Percentiles rank a stretch among this genome's conserved stretches.
These are phyloP conservation scores for Apiospora pterosperma DNA, from an alignment of 2,329 filamentous ascomycete species.

Conservation along the genomic window DNA sequence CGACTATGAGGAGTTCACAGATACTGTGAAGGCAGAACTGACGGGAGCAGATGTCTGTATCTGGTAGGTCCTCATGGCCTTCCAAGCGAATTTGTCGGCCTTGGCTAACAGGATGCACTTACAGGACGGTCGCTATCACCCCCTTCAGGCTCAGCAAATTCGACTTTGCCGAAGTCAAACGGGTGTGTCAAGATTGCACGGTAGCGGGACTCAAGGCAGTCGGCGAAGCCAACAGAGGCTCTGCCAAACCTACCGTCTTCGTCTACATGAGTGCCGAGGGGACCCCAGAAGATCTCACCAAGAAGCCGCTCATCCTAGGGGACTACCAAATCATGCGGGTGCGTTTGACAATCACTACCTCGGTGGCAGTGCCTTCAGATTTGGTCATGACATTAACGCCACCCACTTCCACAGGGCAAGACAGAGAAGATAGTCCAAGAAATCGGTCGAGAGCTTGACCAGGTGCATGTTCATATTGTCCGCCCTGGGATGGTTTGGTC, in stretches of 20 bases:
- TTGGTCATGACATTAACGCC: background rate
- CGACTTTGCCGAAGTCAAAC: slow-evolving; percentile 18
- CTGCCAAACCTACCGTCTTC: slow-evolving; percentile 26
- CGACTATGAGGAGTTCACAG: slow-evolving; percentile 38
- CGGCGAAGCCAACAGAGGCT: slow-evolving; percentile 8
- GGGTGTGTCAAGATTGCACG: slow-evolving; percentile 20
- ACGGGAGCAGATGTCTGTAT: slow-evolving; percentile 36
- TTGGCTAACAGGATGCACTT: background rate
- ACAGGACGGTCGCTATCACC: slow-evolving; percentile 25
- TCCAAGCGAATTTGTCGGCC: background rate
- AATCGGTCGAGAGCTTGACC: background rate
- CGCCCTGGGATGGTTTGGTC: background rate
- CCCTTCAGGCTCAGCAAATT: slow-evolving; percentile 15
- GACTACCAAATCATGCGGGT: slow-evolving; percentile 47
- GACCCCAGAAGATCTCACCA: slow-evolving; percentile 40
- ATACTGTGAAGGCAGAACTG: slow-evolving; percentile 34
- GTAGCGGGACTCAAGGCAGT: slow-evolving; percentile 22
- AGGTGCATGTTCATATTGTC: background rate
- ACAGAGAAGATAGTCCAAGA: background rate
- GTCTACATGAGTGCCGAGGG: slow-evolving; percentile 41
- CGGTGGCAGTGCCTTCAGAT: background rate
- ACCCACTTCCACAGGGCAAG: background rate
- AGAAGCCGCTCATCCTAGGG: slow-evolving; percentile 33
- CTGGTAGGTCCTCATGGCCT: slow-evolving; percentile 10
- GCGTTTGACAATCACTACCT: slow-evolving; percentile 13